phyloP scores from a whole-genome alignment of 768 basidiomycete species.

The Tricholoma matsutake region DNA sequence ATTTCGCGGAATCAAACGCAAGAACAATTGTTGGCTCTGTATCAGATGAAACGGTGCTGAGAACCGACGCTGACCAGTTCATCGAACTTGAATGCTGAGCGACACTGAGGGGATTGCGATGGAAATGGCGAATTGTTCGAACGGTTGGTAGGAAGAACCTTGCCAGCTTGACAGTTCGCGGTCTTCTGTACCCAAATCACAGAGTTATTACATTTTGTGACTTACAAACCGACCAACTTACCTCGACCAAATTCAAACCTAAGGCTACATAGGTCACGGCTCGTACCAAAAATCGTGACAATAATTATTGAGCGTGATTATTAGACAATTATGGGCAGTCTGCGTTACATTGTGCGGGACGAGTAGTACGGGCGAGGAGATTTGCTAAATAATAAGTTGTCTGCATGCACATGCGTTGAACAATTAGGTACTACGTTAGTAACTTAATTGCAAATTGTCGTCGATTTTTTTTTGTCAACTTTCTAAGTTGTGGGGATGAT shows the following conservation, averaged over 20 bases:
- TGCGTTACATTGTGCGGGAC: no score
- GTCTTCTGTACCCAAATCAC: background rate
- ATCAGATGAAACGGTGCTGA: constrained; percentile 63
- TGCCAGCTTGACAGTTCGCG: background rate
- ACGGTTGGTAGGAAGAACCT: background rate
- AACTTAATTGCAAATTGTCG: no score
- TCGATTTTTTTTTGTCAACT: no score
- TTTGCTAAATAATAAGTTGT: no score
- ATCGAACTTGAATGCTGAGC: constrained; percentile 23
- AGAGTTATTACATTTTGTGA: background rate
- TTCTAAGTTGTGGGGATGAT: no score
- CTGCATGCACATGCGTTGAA: no score
- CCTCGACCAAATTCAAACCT: background rate
- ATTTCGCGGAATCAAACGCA: constrained; percentile 75
- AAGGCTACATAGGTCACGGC: no score
- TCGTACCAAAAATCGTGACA: no score
- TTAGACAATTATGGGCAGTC: no score
- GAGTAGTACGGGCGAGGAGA: no score
- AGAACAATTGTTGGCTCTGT: constrained; percentile 78
- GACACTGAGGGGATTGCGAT: background rate
- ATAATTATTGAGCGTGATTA: no score
- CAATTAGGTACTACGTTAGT: no score
- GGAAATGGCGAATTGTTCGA: background rate
- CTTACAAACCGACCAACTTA: background rate
- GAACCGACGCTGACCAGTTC: constrained; percentile 64